These are phyloP conservation scores for Quercus gilva DNA, from an alignment of 306 rosid species.

Conservation along the genomic window DNA sequence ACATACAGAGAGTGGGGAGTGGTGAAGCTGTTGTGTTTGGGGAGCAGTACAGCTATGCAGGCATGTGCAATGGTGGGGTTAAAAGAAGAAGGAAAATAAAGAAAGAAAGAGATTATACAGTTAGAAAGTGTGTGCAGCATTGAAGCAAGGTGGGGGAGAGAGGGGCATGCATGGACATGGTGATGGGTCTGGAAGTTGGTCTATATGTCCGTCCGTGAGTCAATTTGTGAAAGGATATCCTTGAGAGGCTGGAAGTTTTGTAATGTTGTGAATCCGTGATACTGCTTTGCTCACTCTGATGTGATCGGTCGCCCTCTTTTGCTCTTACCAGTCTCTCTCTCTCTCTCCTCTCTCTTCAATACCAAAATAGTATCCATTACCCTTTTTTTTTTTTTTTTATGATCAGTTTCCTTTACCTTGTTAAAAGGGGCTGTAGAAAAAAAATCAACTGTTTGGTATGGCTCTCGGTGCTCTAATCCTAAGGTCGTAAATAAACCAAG, in stretches of 20 bases:
- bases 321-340: neutral
- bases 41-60: conserved; percentile 12
- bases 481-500: no score
- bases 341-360: conserved; percentile 1
- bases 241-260: conserved; percentile 18
- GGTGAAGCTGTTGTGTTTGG: neutral
- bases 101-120: neutral
- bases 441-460: no score
- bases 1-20: neutral
- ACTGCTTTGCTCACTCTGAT: conserved; percentile 32
- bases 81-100: neutral
- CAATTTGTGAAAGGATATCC: conserved; percentile 1
- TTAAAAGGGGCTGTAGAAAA: no score
- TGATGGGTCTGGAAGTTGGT: neutral
- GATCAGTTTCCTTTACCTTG: no score
- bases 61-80: conserved; percentile 30
- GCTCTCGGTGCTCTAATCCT: no score
- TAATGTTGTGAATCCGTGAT: conserved; percentile 61
- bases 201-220: neutral
- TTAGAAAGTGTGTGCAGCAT: neutral
- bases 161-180: neutral
- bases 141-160: neutral
- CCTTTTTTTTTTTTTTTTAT: no score
- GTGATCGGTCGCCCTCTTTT: conserved; percentile 22
- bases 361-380: no score